phyloP scores from a whole-genome alignment of 2,329 filamentous ascomycete species.

The Triangularia setosa region DNA sequence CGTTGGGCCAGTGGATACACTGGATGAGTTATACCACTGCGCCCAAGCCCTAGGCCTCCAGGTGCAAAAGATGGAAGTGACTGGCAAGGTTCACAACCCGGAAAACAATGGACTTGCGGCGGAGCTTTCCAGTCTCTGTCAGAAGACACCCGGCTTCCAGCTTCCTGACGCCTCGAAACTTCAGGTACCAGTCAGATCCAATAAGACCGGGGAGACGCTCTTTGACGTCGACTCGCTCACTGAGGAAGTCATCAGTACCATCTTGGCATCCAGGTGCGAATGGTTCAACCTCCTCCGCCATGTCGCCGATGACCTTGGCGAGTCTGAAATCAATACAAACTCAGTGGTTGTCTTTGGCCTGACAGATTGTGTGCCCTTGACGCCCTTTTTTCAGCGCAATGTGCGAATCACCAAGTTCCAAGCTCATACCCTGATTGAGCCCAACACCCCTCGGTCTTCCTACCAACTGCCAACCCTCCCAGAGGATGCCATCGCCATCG shows the following conservation, averaged over 20 bases:
- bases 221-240: neutral
- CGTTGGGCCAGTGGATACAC: neutral
- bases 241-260: constrained; percentile 8
- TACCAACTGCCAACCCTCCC: neutral
- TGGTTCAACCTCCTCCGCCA: constrained; percentile 7
- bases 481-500: neutral
- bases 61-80: constrained; percentile 4
- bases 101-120: constrained; percentile 7
- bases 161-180: neutral
- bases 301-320: neutral
- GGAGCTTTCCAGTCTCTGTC: neutral
- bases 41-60: constrained; percentile 1
- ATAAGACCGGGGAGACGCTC: neutral
- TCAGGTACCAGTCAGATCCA: constrained; percentile 8
- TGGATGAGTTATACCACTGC: constrained; percentile 1
- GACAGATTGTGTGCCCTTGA: constrained; percentile 9
- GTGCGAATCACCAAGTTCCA: neutral
- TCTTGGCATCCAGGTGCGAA: constrained; percentile 10
- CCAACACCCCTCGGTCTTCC: neutral
- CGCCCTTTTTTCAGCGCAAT: constrained; percentile 1
- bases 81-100: constrained; percentile 11
- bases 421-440: neutral
- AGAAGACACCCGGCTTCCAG: neutral
- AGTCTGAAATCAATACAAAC: neutral
- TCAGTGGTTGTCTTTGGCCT: constrained; percentile 5